A percentile compares a stretch with the other conserved stretches of the same genome.
phyloP scores from a whole-genome alignment of 176 grass and related monocot genomes.

The Olyra latifolia region DNA sequence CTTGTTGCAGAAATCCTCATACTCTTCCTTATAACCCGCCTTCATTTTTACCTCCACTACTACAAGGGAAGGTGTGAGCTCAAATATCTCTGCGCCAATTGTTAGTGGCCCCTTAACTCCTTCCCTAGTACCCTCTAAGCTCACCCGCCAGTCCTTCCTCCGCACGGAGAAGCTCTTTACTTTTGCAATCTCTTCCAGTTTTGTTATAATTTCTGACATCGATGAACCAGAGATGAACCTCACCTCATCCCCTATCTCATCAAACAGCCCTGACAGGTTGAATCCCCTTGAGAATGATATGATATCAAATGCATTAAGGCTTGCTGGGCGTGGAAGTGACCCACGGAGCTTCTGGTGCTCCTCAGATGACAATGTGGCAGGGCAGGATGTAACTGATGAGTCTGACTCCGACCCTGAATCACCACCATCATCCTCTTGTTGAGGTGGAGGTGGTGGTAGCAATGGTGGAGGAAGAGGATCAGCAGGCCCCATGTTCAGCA shows the following conservation, averaged over 20 bases:
- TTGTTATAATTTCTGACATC: slow-evolving; percentile 59
- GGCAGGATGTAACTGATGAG: slow-evolving; percentile 75
- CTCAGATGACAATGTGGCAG: slow-evolving; percentile 56
- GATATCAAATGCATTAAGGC: slow-evolving; percentile 97
- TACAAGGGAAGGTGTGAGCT: slow-evolving; percentile 83
- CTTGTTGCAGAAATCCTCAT: slow-evolving; percentile 86
- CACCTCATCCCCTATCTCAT: slow-evolving; percentile 73
- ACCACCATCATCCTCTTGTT: slow-evolving; percentile 38
- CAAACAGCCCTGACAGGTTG: slow-evolving; percentile 87
- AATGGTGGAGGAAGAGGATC: slow-evolving; percentile 34
- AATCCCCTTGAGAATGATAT: slow-evolving; percentile 96
- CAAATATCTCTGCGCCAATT: slow-evolving; percentile 77
- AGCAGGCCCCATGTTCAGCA: not conserved
- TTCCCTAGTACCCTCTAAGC: slow-evolving; percentile 91
- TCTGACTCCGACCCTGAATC: slow-evolving; percentile 91
- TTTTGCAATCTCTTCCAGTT: slow-evolving; percentile 95
- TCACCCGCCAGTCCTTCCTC: slow-evolving; percentile 82
- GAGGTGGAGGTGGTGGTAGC: slow-evolving; percentile 8
- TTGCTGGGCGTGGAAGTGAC: slow-evolving; percentile 69
- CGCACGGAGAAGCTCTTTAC: slow-evolving; percentile 66
- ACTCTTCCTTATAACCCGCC: slow-evolving; percentile 75
- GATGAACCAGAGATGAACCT: slow-evolving; percentile 77
- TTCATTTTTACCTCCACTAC: slow-evolving; percentile 99
- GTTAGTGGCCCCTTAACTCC: slow-evolving; percentile 92
- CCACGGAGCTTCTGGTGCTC: slow-evolving; percentile 40